Percentiles rank a stretch among this genome's conserved stretches.
phyloP scores from a whole-genome alignment of 192 early-diverging fungal genomes.

The Lobulomyces angularis region DNA sequence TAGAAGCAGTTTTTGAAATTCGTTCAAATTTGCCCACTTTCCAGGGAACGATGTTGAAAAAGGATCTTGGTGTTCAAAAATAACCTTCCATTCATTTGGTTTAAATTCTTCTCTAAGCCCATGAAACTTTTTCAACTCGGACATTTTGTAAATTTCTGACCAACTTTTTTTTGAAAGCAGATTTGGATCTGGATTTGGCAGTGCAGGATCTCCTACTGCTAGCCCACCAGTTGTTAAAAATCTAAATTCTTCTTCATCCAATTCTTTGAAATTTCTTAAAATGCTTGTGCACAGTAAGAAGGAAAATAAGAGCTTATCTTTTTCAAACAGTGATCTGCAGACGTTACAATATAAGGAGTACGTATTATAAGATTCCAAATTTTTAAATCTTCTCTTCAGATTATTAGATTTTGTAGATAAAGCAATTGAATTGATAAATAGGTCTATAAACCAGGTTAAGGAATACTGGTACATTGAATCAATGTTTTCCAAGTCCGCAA shows the following conservation, averaged over 20 bases:
- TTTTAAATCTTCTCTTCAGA: conserved; percentile 47
- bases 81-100: conserved; percentile 31
- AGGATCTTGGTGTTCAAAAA: conserved; percentile 27
- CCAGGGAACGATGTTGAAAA: conserved; percentile 25
- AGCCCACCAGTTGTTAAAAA: conserved; percentile 46
- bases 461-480: conserved; percentile 63
- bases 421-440: conserved; percentile 39
- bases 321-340: conserved; percentile 55
- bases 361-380: conserved; percentile 50
- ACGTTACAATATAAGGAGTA: conserved; percentile 54
- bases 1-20: conserved; percentile 37
- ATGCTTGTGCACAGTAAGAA: conserved; percentile 45
- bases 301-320: conserved; percentile 54
- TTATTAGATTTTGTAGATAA: conserved; percentile 41
- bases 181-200: conserved; percentile 35
- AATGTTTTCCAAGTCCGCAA: conserved; percentile 53
- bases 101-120: conserved; percentile 38
- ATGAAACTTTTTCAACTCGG: conserved; percentile 34
- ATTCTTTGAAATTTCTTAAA: conserved; percentile 31
- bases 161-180: conserved; percentile 43
- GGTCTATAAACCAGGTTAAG: conserved; percentile 52
- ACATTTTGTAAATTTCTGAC: conserved; percentile 36
- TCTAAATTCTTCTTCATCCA: conserved; percentile 37
- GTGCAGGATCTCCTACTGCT: conserved; percentile 19
- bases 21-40: conserved; percentile 29